Evolutionary conservation across 208 protist species (phyloP).

Genomic region (Trichomonas vaginalis): DNA sequence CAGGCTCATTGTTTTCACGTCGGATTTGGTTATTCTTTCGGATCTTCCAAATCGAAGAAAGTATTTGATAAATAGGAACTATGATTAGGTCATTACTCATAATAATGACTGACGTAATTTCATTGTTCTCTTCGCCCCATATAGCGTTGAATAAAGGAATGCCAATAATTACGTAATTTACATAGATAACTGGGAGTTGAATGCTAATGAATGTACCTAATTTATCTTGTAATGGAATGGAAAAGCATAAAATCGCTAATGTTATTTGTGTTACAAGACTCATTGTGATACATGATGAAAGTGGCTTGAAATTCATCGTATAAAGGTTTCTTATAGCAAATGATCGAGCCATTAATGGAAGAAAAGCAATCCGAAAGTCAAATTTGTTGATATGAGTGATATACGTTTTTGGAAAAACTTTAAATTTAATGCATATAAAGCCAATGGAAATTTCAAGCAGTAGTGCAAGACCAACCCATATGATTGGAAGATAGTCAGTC

Average conservation of each 20-base stretch:
- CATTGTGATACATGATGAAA: background rate
- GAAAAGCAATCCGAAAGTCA: background rate
- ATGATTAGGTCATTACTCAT: background rate
- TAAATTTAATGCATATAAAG: background rate
- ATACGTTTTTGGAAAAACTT: background rate
- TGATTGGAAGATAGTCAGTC: background rate
- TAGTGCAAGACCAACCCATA: background rate
- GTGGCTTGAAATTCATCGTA: background rate
- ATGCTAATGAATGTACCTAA: background rate
- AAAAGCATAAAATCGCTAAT: background rate
- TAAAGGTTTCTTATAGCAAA: background rate
- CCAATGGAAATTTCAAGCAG: background rate
- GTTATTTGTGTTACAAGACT: background rate
- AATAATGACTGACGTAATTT: background rate
- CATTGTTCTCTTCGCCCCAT: background rate
- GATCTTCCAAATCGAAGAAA: background rate
- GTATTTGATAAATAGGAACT: background rate
- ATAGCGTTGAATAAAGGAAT: background rate
- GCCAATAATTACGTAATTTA: background rate
- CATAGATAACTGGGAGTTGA: background rate
- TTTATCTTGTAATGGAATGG: background rate
- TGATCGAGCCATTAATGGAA: background rate
- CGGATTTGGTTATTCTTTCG: background rate
- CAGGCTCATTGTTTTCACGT: background rate
- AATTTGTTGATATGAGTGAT: background rate